Evolutionary conservation across 768 basidiomycete species (phyloP), one percentile per base, ranked within the genome.

Genomic region (Hirschioporus abietinus): DNA sequence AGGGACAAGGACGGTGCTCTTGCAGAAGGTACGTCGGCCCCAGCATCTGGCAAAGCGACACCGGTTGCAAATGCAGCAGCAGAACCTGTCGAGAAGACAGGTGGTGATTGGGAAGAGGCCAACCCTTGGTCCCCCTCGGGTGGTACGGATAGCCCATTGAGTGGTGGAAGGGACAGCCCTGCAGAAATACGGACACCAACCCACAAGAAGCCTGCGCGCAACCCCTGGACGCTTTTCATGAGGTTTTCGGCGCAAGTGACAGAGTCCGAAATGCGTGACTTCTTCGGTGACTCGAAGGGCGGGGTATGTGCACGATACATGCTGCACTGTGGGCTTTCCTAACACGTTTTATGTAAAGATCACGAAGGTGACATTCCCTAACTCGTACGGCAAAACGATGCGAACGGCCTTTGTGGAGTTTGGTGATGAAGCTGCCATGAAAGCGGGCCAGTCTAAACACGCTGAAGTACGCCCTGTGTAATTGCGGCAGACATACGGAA

Each of bases 191-290:
- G 91, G 65, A 93, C 93, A 27, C 93, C 93, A 23, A 91, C 87
- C 64, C 83, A 83, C 36, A 82, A 82, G 61, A 84, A 86, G 66
- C 84, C 85, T 0, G 79, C 84, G 30, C 82, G 91, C 57, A 86
- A 91, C 75, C 92, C 93, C 6, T 93, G 89, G 88, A 95, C 93
- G 8, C 83, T 95, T 64, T 95, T 92, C 76, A 86, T 95, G 83
- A 86, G 89, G 69, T 81, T 89, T 78, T 75, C 80, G 20, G 70
- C 77, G 10, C 76, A 79, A 4, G 70, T 79, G 8, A 83, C 75
- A 10, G 93, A 95, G 70, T 70, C 76, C 0, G 91, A 93, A 62
- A 73, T 95, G 8, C 83, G 84, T 65, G 90, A 90, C 20, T 93
- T 92, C 78, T 95, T 91, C 73, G 86, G 83, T 9, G 90, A 89